These are phyloP conservation scores for Aegilops tauschii DNA, from an alignment of 176 grass and related monocot genomes.

Conservation along the genomic window DNA sequence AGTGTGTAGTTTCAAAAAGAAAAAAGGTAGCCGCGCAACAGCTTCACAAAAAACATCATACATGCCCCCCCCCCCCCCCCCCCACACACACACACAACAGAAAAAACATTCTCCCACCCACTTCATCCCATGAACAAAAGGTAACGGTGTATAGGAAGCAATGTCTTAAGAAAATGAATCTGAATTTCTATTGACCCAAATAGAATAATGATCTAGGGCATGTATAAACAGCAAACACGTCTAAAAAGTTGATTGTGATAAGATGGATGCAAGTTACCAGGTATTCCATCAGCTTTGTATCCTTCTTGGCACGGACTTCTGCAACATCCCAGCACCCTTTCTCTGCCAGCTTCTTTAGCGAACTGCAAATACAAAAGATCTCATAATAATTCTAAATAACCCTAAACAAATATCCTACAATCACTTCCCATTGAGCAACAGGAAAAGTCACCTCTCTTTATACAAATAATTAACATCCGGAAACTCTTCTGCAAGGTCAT, in stretches of 20 bases:
- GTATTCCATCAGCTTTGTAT: constrained; percentile 76
- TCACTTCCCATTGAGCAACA: constrained; percentile 2
- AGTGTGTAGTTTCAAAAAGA: no score
- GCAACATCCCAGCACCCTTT: constrained; percentile 97
- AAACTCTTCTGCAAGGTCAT: constrained; percentile 74
- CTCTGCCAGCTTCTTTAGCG: constrained; percentile 89
- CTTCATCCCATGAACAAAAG: not conserved
- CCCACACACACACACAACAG: no score
- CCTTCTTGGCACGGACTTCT: constrained; percentile 73
- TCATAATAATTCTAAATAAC: constrained; percentile 15
- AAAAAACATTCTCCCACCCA: no score
- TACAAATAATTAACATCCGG: constrained; percentile 77
- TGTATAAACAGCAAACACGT: not conserved
- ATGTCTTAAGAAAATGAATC: constrained; percentile 8
- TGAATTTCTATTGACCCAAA: not conserved
- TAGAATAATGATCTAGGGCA: not conserved
- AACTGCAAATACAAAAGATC: constrained; percentile 43
- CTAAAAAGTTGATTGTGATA: not conserved
- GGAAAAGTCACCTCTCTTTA: constrained; percentile 78
- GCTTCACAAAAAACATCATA: no score
- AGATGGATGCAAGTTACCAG: constrained; percentile 54
- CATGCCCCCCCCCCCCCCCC: no score
- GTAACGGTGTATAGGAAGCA: constrained; percentile 17
- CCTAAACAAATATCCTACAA: not conserved
- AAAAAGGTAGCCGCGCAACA: no score